A percentile compares a stretch with the other conserved stretches of the same genome.
These are phyloP conservation scores for Penicillium decumbens DNA, from an alignment of 2,329 filamentous ascomycete genomes.

Conservation along the genomic window DNA sequence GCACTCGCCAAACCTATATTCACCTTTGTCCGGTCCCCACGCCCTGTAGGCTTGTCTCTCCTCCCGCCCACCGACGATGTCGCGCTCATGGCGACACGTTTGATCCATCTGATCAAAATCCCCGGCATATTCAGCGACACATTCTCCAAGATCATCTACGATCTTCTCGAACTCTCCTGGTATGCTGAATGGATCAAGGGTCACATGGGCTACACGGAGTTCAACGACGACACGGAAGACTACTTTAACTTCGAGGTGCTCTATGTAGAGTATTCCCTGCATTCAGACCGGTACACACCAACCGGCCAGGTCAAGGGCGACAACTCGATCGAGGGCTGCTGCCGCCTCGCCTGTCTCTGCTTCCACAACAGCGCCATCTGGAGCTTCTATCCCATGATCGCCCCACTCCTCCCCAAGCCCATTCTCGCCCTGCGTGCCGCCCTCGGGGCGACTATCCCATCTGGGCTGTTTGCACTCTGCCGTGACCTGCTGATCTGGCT, in stretches of 20 bases:
- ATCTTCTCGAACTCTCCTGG: conserved; percentile 34
- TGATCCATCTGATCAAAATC: conserved; percentile 32
- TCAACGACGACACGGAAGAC: conserved; percentile 35
- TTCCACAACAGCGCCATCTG: conserved; percentile 41
- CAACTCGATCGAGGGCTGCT: conserved; percentile 36
- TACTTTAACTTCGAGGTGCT: conserved; percentile 42
- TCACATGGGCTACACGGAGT: conserved; percentile 24
- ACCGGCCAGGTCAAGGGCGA: conserved; percentile 33
- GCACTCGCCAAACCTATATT: conserved; percentile 38
- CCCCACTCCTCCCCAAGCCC: conserved; percentile 33
- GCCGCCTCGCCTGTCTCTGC: conserved; percentile 35
- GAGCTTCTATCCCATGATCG: conserved; percentile 37
- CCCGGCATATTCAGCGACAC: conserved; percentile 33
- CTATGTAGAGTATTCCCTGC: conserved; percentile 37
- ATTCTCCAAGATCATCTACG: conserved; percentile 32
- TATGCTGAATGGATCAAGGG: conserved; percentile 39
- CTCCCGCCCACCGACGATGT: conserved; percentile 30
- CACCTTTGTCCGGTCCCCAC: conserved; percentile 34
- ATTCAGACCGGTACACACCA: conserved; percentile 35
- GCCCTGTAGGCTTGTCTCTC: conserved; percentile 30
- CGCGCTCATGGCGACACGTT: conserved; percentile 29
- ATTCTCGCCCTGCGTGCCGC: conserved; percentile 32
- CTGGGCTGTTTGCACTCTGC: conserved; percentile 31
- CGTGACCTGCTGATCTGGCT: conserved; percentile 36
- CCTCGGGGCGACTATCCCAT: conserved; percentile 31